Conservation (phyloP, 352 stramenopile species). For the Globisporangium apiculatum region DNA sequence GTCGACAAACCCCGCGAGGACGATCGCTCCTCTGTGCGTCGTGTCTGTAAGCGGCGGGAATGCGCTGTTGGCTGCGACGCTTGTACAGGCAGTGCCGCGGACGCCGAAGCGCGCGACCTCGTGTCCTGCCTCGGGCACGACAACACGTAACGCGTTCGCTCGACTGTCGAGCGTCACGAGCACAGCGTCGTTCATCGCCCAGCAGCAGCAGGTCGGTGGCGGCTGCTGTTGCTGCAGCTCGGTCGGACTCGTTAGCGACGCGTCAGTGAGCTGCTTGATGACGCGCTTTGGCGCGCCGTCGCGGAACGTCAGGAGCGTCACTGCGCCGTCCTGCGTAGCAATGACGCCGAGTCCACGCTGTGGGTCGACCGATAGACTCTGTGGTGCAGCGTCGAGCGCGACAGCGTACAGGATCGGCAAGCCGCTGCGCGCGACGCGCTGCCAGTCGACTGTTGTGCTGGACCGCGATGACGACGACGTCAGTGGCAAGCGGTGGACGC, state of each 20-base stretch:
- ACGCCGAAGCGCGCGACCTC: constrained; percentile 37
- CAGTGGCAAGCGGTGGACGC: constrained; percentile 40
- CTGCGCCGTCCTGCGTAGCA: constrained; percentile 20
- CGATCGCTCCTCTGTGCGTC: constrained; percentile 11
- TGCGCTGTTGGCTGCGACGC: constrained; percentile 27
- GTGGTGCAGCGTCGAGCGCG: constrained; percentile 18
- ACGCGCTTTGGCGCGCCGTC: constrained; percentile 10
- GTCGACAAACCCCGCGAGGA: constrained; percentile 44
- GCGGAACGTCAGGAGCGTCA: constrained; percentile 27
- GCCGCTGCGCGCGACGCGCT: constrained; percentile 28
- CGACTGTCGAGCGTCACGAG: constrained; percentile 24
- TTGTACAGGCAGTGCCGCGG: constrained; percentile 18
- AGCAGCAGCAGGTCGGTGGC: constrained; percentile 3
- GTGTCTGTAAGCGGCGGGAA: neutral
- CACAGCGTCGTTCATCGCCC: constrained; percentile 24
- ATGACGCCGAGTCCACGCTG: constrained; percentile 27
- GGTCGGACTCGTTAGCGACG: too few species aligned
- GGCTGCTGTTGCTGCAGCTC: too few species aligned
- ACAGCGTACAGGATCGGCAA: constrained; percentile 26
- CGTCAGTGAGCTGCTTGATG: constrained; percentile 5
- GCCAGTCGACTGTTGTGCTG: constrained; percentile 33
- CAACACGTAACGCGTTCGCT: constrained; percentile 28
- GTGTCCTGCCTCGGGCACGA: constrained; percentile 26
- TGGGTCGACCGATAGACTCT: constrained; percentile 37
- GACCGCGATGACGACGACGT: constrained; percentile 3